A percentile compares a stretch with the other conserved stretches of the same genome.
Conservation (phyloP, 164 flowering plant species). For the Vitis rupestris region DNA sequence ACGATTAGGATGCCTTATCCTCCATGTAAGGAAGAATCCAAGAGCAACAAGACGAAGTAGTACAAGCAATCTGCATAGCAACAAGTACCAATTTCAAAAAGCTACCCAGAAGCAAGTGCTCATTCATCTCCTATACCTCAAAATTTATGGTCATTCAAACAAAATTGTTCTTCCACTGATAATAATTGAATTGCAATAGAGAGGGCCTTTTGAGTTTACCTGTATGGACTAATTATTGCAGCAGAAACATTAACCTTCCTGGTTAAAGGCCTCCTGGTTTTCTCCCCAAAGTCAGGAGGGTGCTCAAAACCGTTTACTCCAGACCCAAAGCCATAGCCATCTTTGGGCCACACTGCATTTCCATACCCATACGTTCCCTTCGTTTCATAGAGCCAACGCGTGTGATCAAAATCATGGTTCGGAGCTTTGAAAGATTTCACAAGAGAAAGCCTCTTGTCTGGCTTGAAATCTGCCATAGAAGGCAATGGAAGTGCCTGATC, state of each 20-base stretch:
- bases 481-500: slow-evolving; percentile 71
- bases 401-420: slow-evolving; percentile 78
- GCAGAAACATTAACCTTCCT: slow-evolving; percentile 74
- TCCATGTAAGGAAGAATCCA: slow-evolving; percentile 73
- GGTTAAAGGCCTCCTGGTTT: slow-evolving; percentile 64
- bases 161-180: not conserved
- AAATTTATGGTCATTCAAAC: not conserved
- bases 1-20: slow-evolving; percentile 72
- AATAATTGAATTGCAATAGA: not conserved
- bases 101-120: too few species aligned
- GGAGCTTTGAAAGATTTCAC: slow-evolving; percentile 72
- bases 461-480: slow-evolving; percentile 46
- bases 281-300: slow-evolving; percentile 74
- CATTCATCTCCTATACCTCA: not conserved
- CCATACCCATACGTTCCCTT: slow-evolving; percentile 96
- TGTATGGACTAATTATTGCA: slow-evolving; percentile 88
- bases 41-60: slow-evolving; percentile 65
- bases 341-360: slow-evolving; percentile 89
- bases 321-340: slow-evolving; percentile 55
- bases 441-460: slow-evolving; percentile 56
- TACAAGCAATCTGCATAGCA: slow-evolving; percentile 58
- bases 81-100: not conserved
- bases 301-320: slow-evolving; percentile 49
- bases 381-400: slow-evolving; percentile 80
- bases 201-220: slow-evolving; percentile 31